Conservation (phyloP, 73 alveolate genomes). For the Paramecium sexaurelia region DNA sequence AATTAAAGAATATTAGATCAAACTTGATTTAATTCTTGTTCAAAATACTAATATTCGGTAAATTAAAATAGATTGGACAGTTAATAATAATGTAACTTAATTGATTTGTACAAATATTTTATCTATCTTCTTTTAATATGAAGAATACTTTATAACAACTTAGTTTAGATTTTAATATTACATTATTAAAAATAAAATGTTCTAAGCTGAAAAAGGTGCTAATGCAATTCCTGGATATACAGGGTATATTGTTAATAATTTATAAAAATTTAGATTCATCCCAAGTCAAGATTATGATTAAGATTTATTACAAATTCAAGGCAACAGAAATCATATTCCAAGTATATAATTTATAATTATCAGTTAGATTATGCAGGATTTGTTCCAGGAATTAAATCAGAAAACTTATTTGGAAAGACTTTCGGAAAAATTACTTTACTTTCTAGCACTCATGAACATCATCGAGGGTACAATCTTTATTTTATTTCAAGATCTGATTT, state of each 20-base stretch:
- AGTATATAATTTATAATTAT: background rate
- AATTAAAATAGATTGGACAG: too few species aligned
- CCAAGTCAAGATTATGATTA: conserved; percentile 38
- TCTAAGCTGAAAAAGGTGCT: conserved; percentile 60
- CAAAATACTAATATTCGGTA: too few species aligned
- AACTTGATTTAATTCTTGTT: too few species aligned
- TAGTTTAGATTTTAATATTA: background rate
- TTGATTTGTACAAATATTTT: too few species aligned
- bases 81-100: too few species aligned
- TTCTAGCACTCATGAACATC: conserved; percentile 59
- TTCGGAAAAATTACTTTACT: conserved; percentile 63
- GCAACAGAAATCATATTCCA: conserved; percentile 58
- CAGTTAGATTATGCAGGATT: conserved; percentile 63
- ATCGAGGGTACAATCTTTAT: conserved; percentile 16
- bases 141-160: background rate
- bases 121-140: background rate
- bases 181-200: conserved; percentile 12
- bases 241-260: background rate
- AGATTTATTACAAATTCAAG: conserved; percentile 12
- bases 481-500: conserved; percentile 37
- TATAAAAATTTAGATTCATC: background rate
- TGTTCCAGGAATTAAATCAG: conserved; percentile 66
- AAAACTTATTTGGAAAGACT: conserved; percentile 65
- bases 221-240: conserved; percentile 65
- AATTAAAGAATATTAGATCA: too few species aligned